These are phyloP conservation scores for Pseudogymnoascus sp. DNA, from an alignment of 2,329 filamentous ascomycete species.

Conservation along the genomic window DNA sequence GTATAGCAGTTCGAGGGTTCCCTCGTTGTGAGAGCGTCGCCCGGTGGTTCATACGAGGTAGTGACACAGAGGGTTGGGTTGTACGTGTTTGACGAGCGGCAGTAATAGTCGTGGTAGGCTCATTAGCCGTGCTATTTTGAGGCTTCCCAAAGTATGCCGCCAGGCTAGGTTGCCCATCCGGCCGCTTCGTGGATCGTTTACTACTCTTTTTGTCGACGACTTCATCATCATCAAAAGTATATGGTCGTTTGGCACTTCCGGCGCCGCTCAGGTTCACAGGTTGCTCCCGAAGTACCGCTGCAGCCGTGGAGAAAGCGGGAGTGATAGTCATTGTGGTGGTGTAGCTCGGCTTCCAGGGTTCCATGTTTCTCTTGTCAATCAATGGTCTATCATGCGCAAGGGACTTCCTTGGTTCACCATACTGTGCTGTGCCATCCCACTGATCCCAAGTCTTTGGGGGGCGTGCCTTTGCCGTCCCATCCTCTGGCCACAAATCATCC, in stretches of 20 bases:
- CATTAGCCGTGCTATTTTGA: not conserved
- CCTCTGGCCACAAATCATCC: conserved; percentile 62
- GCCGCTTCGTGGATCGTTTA: not conserved
- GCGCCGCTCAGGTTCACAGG: not conserved
- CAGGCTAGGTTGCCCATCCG: conserved; percentile 5
- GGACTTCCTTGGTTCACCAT: not conserved
- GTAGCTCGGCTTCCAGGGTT: not conserved
- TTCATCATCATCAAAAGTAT: not conserved
- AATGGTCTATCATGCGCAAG: not conserved
- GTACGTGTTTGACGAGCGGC: not conserved
- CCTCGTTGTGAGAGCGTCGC: not conserved
- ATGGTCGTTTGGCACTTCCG: not conserved
- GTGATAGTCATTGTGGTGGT: conserved; percentile 2
- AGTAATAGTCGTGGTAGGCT: not conserved
- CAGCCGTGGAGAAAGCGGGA: not conserved
- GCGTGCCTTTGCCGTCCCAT: conserved; percentile 42
- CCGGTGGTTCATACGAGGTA: not conserved
- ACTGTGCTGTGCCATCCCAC: not conserved
- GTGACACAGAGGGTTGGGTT: not conserved
- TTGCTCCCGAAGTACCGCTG: not conserved
- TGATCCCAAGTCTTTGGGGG: not conserved
- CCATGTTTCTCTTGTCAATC: not conserved
- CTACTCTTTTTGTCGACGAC: not conserved
- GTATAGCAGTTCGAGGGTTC: not conserved
- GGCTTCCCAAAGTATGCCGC: not conserved